Conservation (phyloP, 768 basidiomycete genomes). For the Leccinum olivaceopallidum region DNA sequence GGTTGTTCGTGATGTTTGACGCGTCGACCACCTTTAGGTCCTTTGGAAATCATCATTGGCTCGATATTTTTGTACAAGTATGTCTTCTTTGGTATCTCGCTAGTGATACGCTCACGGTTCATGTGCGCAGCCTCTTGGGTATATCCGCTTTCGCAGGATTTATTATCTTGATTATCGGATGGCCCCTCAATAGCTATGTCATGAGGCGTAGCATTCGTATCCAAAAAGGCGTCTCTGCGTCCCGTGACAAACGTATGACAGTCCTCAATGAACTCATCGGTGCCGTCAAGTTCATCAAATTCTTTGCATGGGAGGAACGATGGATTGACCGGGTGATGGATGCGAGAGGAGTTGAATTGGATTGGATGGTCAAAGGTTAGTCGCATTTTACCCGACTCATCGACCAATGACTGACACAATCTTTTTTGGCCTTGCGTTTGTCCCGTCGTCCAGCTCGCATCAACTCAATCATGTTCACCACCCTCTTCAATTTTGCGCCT, state of each 20-base stretch:
- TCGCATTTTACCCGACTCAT: background rate
- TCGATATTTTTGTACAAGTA: slow-evolving; percentile 76
- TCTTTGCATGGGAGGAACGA: slow-evolving; percentile 43
- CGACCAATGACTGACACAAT: slow-evolving; percentile 3
- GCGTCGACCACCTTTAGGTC: slow-evolving; percentile 40
- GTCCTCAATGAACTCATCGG: slow-evolving; percentile 47
- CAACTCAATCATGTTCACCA: slow-evolving; percentile 69
- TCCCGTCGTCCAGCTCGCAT: slow-evolving; percentile 50
- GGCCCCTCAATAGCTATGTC: slow-evolving; percentile 42
- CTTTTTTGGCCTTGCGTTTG: background rate
- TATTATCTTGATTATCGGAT: slow-evolving; percentile 38
- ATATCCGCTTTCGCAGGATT: slow-evolving; percentile 48
- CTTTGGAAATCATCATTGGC: slow-evolving; percentile 77
- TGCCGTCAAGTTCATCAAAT: slow-evolving; percentile 44
- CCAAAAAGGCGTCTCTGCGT: slow-evolving; percentile 32
- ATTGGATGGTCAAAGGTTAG: slow-evolving; percentile 73
- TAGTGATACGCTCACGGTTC: background rate
- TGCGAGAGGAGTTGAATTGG: slow-evolving; percentile 67
- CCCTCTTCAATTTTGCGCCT: slow-evolving; percentile 76
- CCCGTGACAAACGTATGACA: slow-evolving; percentile 44
- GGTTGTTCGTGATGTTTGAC: background rate
- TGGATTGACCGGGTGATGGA: slow-evolving; percentile 44
- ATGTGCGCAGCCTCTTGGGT: slow-evolving; percentile 48
- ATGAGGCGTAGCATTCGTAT: slow-evolving; percentile 40
- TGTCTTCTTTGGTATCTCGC: background rate